Percentiles rank a stretch among this genome's conserved stretches.
These are phyloP conservation scores for Salvia hispanica DNA, from an alignment of 257 asterid species.

Conservation along the genomic window DNA sequence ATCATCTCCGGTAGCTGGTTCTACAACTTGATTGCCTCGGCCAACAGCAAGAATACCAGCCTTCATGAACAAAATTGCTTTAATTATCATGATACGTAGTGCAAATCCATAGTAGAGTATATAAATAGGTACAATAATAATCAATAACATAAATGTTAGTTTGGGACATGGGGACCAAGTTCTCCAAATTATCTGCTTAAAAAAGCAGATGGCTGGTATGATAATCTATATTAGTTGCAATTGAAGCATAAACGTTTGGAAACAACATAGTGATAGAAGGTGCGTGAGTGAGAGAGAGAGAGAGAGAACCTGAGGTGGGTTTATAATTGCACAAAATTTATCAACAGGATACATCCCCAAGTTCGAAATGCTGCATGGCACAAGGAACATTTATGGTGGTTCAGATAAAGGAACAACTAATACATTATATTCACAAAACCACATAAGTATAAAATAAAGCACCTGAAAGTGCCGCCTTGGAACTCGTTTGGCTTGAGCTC, in stretches of 20 bases:
- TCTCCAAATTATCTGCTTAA: background rate
- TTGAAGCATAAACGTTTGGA: background rate
- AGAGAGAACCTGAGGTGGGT: conserved; percentile 90
- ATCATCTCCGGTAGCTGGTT: conserved; percentile 72
- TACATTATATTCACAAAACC: conserved; percentile 15
- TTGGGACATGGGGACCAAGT: conserved; percentile 7
- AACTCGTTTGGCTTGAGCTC: conserved; percentile 94
- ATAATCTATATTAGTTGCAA: conserved; percentile 2
- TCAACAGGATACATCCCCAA: conserved; percentile 99
- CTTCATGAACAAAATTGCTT: conserved; percentile 50
- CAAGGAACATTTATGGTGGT: conserved; percentile 29
- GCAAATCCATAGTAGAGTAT: conserved; percentile 6
- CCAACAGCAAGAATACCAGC: conserved; percentile 99
- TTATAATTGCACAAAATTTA: conserved; percentile 90
- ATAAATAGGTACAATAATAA: background rate
- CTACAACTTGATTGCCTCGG: conserved; percentile 91
- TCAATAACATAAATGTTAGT: background rate
- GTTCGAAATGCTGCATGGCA: conserved; percentile 83
- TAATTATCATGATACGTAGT: conserved; percentile 31
- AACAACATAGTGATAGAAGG: background rate
- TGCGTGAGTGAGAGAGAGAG: conserved; percentile 3
- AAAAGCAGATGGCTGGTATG: background rate
- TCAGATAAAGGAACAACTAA: conserved; percentile 14
- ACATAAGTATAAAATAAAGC: conserved; percentile 23
- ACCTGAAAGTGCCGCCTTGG: conserved; percentile 99